Evolutionary conservation across 2,329 filamentous ascomycete species (phyloP).

Genomic region (Fusarium sp.): DNA sequence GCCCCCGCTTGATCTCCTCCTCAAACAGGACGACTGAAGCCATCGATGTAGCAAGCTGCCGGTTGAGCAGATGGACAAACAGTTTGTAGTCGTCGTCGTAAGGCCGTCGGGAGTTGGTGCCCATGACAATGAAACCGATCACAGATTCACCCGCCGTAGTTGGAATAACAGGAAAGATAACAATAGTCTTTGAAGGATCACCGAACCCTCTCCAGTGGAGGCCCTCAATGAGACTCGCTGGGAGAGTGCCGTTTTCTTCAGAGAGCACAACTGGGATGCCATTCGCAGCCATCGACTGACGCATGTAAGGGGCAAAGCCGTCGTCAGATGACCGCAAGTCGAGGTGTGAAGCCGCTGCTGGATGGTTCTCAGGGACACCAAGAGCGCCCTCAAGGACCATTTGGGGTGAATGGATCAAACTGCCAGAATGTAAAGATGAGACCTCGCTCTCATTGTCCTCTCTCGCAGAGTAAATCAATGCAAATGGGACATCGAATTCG

Average conservation of each 20-base stretch:
- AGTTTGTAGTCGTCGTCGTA: slow-evolving; percentile 85
- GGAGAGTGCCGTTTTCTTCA: slow-evolving; percentile 74
- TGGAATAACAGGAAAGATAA: slow-evolving; percentile 83
- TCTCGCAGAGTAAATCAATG: slow-evolving; percentile 79
- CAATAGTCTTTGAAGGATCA: slow-evolving; percentile 76
- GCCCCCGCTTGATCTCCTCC: slow-evolving; percentile 82
- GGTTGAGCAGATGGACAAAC: slow-evolving; percentile 79
- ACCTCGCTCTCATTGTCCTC: slow-evolving; percentile 79
- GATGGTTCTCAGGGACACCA: slow-evolving; percentile 75
- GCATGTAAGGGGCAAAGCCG: slow-evolving; percentile 81
- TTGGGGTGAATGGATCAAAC: slow-evolving; percentile 69
- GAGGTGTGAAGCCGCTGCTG: slow-evolving; percentile 69
- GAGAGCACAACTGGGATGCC: slow-evolving; percentile 76
- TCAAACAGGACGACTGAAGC: slow-evolving; percentile 86
- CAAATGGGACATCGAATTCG: slow-evolving; percentile 80
- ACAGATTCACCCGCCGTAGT: slow-evolving; percentile 77
- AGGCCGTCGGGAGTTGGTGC: slow-evolving; percentile 80
- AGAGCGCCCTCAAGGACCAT: slow-evolving; percentile 79
- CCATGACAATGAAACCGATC: slow-evolving; percentile 83
- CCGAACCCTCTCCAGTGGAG: slow-evolving; percentile 78
- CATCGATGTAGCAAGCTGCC: slow-evolving; percentile 82
- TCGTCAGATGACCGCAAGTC: slow-evolving; percentile 77
- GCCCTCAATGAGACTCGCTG: slow-evolving; percentile 72
- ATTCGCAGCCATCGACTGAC: slow-evolving; percentile 76
- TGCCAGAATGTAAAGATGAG: slow-evolving; percentile 78